Percentiles rank a stretch among this genome's conserved stretches.
These are phyloP conservation scores for Ustilago bromivora DNA, from an alignment of 1,284 basidiomycete species.

Conservation along the genomic window DNA sequence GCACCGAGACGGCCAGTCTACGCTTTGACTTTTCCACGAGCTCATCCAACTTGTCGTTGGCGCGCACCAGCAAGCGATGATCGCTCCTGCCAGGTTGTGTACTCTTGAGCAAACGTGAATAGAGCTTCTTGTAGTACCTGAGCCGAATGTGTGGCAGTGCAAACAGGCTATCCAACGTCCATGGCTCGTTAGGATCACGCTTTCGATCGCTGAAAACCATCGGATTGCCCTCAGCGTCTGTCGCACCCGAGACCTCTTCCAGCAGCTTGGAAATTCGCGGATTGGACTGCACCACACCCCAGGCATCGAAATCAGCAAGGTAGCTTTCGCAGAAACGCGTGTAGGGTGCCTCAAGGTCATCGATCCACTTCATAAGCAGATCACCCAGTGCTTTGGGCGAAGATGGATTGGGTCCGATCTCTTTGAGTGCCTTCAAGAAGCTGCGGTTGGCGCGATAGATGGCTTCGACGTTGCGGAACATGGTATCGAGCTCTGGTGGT, in stretches of 20 bases:
- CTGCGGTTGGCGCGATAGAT: constrained; percentile 91
- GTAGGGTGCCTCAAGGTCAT: constrained; percentile 80
- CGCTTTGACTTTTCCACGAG: constrained; percentile 76
- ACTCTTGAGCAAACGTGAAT: constrained; percentile 85
- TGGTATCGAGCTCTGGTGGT: constrained; percentile 87
- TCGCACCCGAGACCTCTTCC: constrained; percentile 75
- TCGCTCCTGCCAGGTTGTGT: constrained; percentile 89
- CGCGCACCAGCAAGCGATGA: constrained; percentile 82
- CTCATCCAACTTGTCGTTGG: constrained; percentile 83
- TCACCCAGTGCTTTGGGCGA: constrained; percentile 96
- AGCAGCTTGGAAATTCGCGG: constrained; percentile 79
- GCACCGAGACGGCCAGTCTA: constrained; percentile 48
- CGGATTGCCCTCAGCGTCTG: constrained; percentile 50
- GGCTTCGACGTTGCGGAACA: constrained; percentile 92
- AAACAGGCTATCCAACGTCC: constrained; percentile 90
- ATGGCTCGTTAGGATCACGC: constrained; percentile 70
- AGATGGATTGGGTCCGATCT: constrained; percentile 90
- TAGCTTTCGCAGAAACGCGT: constrained; percentile 82
- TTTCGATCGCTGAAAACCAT: constrained; percentile 54
- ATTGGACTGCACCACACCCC: constrained; percentile 83
- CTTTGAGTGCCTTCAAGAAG: constrained; percentile 81
- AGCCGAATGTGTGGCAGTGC: constrained; percentile 84
- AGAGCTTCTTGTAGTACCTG: constrained; percentile 93
- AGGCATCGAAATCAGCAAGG: constrained; percentile 82
- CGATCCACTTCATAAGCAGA: constrained; percentile 94